Conservation (phyloP, 306 rosid genomes). For the Delonix regia region DNA sequence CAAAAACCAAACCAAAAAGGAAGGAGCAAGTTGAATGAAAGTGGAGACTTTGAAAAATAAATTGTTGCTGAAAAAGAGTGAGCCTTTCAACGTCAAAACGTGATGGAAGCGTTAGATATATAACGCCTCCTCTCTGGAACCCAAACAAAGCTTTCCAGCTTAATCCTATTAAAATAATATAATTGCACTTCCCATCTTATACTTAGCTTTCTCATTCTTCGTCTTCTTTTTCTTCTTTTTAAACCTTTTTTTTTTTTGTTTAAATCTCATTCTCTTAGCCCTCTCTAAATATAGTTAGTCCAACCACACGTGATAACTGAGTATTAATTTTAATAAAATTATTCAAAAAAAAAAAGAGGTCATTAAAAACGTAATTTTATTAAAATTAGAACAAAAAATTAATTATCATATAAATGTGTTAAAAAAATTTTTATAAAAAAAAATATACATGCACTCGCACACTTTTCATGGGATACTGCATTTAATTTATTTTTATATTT, state of each 20-base stretch:
- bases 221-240: constrained; percentile 1
- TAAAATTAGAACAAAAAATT: no score
- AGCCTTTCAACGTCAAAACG: background rate
- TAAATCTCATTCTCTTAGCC: background rate
- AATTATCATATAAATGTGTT: no score
- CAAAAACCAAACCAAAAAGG: background rate
- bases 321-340: no score
- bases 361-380: no score
- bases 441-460: no score
- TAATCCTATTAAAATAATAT: background rate
- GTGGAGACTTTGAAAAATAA: constrained; percentile 5
- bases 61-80: background rate
- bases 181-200: background rate
- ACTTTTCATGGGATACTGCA: no score
- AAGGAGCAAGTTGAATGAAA: constrained; percentile 15
- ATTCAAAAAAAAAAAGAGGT: no score
- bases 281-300: background rate
- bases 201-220: background rate
- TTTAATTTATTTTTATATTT: no score
- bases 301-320: no score
- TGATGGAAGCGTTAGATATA: background rate
- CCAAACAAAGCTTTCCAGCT: background rate
- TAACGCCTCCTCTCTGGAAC: background rate
- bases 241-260: background rate
- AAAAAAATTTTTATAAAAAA: no score